Evolutionary conservation across 441 rosid genomes (phyloP).

Genomic region (Codiaeum variegatum): DNA sequence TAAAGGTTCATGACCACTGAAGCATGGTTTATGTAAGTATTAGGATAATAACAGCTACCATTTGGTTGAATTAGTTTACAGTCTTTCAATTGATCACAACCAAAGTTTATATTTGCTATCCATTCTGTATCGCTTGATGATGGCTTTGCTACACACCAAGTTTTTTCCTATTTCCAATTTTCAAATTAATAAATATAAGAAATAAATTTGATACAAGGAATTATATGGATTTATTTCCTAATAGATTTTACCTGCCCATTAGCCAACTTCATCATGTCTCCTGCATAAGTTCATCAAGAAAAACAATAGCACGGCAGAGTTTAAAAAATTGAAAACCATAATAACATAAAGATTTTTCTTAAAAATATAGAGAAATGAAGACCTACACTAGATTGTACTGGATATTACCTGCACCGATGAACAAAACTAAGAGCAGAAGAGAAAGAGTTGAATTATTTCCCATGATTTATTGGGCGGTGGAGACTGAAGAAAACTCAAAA

Average conservation of each 20-base stretch:
- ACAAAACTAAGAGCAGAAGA: conserved; percentile 3
- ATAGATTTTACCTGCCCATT: conserved; percentile 20
- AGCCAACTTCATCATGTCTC: conserved; percentile 16
- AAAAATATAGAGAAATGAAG: too few relatives aligned
- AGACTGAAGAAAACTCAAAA: neutral
- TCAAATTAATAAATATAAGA: too few relatives aligned
- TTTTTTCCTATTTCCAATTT: conserved; percentile 20
- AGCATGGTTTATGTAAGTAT: conserved; percentile 32
- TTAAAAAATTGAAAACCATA: too few relatives aligned
- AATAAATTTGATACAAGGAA: neutral
- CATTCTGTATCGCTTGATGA: conserved; percentile 33
- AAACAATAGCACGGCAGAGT: too few relatives aligned
- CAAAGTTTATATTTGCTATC: conserved; percentile 28
- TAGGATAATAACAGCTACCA: conserved; percentile 33
- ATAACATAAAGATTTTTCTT: too few relatives aligned
- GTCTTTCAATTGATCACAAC: conserved; percentile 22
- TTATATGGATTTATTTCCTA: too few relatives aligned
- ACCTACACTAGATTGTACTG: neutral
- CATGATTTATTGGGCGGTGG: conserved; percentile 12
- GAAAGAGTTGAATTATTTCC: conserved; percentile 1
- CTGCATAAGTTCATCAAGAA: conserved; percentile 12
- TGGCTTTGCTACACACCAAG: conserved; percentile 47
- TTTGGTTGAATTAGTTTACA: conserved; percentile 27
- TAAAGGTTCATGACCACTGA: conserved; percentile 40
- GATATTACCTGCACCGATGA: conserved; percentile 9